phyloP scores from a whole-genome alignment of 2,329 filamentous ascomycete species.

The Arthrinium phaeospermum region DNA sequence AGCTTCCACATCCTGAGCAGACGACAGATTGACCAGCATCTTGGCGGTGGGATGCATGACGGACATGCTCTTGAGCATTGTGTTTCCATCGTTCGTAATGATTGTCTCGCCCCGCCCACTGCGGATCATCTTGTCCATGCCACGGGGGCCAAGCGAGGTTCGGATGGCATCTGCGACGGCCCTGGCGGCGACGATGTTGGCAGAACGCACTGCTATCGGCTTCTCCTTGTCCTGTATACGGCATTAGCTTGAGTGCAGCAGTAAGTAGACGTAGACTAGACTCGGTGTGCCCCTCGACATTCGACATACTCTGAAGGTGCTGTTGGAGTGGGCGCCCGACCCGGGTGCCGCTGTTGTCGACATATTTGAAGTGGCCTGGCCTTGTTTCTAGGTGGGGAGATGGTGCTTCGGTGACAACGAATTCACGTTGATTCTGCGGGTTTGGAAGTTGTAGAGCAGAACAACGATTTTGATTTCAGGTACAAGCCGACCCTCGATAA shows the following conservation, averaged over 20 bases:
- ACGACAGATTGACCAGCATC: constrained; percentile 97
- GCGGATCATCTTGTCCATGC: constrained; percentile 99
- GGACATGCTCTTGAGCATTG: constrained; percentile 98
- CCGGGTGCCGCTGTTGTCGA: constrained; percentile 50
- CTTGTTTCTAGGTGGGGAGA: not conserved
- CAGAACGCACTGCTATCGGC: constrained; percentile 93
- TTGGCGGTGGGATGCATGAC: constrained; percentile 99
- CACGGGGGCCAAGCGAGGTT: constrained; percentile 93
- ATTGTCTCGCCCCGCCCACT: constrained; percentile 96
- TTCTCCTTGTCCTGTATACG: constrained; percentile 83
- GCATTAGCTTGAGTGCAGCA: constrained; percentile 20
- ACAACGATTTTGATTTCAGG: not conserved
- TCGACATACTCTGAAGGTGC: constrained; percentile 60
- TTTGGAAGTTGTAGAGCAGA: not conserved
- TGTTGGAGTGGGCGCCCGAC: constrained; percentile 43
- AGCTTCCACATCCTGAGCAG: constrained; percentile 97
- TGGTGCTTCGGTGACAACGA: constrained; percentile 3
- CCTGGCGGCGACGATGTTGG: constrained; percentile 97
- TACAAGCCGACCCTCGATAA: constrained; percentile 3
- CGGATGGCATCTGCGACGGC: constrained; percentile 97
- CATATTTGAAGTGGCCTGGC: constrained; percentile 39
- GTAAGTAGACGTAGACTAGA: constrained; percentile 13
- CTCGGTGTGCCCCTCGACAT: constrained; percentile 35
- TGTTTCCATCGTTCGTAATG: constrained; percentile 99
- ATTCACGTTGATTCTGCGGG: not conserved